phyloP scores from a whole-genome alignment of 495 filamentous ascomycete genomes.

The Bryoglossum gracile region DNA sequence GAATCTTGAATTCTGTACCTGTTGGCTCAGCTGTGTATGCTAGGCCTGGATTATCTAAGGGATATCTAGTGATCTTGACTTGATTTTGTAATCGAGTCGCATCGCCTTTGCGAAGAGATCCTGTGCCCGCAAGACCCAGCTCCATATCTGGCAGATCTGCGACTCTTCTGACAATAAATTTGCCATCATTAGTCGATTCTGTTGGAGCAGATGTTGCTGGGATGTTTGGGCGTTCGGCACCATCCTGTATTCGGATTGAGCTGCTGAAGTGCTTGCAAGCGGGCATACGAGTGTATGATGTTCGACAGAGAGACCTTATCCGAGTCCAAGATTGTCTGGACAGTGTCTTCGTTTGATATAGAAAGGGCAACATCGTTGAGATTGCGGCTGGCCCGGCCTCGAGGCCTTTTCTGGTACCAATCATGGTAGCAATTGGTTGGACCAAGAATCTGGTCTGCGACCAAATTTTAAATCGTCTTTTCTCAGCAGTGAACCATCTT shows the following conservation, averaged over 20 bases:
- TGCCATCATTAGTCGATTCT: not conserved
- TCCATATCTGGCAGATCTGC: constrained; percentile 1
- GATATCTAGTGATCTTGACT: not conserved
- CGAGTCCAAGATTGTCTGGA: constrained; percentile 25
- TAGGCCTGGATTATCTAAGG: not conserved
- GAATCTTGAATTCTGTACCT: not conserved
- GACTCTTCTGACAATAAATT: not conserved
- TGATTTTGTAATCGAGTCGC: not conserved
- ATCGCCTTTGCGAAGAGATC: no score
- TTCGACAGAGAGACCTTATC: constrained; percentile 3
- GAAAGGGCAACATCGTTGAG: constrained; percentile 41
- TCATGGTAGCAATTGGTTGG: no score
- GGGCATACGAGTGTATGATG: not conserved
- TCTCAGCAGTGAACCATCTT: no score
- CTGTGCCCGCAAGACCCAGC: no score
- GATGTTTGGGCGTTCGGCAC: not conserved
- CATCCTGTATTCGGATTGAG: not conserved
- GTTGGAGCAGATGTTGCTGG: not conserved
- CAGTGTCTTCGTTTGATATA: constrained; percentile 66
- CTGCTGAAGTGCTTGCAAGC: not conserved
- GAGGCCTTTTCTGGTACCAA: not conserved
- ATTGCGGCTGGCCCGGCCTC: not conserved
- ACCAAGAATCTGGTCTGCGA: no score
- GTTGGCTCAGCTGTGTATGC: not conserved
- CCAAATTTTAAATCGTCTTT: no score